A percentile compares a stretch with the other conserved stretches of the same genome.
phyloP scores from a whole-genome alignment of 495 filamentous ascomycete genomes.

The Ascodesmis nigricans region DNA sequence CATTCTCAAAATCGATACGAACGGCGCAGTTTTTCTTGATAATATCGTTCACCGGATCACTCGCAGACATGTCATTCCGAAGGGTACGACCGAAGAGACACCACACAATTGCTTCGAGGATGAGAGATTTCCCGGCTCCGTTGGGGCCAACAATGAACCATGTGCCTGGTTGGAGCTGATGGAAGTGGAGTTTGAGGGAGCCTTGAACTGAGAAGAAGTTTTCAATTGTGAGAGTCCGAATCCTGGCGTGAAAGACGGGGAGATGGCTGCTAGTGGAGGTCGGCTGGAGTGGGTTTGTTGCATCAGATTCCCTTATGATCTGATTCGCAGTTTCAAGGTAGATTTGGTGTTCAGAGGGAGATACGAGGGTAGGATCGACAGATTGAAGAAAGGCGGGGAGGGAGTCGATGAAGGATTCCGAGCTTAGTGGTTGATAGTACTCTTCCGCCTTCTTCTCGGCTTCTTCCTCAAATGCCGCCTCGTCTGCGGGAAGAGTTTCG shows the following conservation, averaged over 20 bases:
- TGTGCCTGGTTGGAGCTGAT: constrained; percentile 15
- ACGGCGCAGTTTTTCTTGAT: constrained; percentile 17
- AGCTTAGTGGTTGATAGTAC: neutral
- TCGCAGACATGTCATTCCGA: constrained; percentile 14
- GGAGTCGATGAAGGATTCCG: constrained; percentile 2
- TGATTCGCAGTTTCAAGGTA: constrained; percentile 2
- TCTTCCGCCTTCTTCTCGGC: too few relatives aligned
- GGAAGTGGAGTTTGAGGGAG: constrained; percentile 20
- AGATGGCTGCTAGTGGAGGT: neutral
- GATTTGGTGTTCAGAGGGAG: neutral
- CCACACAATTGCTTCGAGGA: constrained; percentile 23
- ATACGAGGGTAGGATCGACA: neutral
- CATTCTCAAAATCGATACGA: constrained; percentile 20
- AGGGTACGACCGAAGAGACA: constrained; percentile 23
- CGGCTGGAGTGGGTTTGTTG: neutral
- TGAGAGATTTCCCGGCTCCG: constrained; percentile 21
- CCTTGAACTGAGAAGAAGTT: constrained; percentile 23
- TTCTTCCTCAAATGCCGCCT: neutral
- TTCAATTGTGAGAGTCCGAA: constrained; percentile 19
- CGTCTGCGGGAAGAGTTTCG: neutral
- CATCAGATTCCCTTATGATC: neutral
- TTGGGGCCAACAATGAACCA: constrained; percentile 19
- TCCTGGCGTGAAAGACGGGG: constrained; percentile 18
- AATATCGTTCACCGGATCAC: constrained; percentile 22
- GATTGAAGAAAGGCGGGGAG: constrained; percentile 3